Base-by-base conservation (phyloP, 1,284 basidiomycete genomes). In the Naganishia cerealis region DNA sequence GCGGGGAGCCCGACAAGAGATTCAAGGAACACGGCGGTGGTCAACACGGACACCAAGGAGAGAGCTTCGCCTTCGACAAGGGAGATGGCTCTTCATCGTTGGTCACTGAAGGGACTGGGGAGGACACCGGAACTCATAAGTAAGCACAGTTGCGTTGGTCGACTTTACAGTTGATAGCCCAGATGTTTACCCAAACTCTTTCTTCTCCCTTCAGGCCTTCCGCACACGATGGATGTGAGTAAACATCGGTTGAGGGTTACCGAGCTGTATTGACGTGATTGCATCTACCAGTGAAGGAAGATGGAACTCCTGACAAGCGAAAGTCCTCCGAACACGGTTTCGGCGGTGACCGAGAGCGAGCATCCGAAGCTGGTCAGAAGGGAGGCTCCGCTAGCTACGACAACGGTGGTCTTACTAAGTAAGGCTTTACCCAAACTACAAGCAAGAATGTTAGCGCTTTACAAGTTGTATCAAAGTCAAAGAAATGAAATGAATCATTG, bases 11-110 rank as follows among this genome's bases (percentile, higher is more conserved):
- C 66, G 78, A 79, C 71, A 67, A 71, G 56, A 75, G 78, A 71
- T 79, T 79, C 76, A 77, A 77, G 18, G 63, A 77, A 75, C 69
- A 79, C 73, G 78, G 78, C 9, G 78, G 78, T 57, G 77, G 76
- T 43, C 74, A 74, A 62, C 76, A 79, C 67, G 76, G 76, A 10
- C 75, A 75, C 66, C 76, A 79, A 67, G 76, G 76, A 15, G 72
- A 71, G 21, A 63, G 71, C 52, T 67, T 72, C 59, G 72, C 72
- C 48, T 76, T 75, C 67, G 75, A 75, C 56, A 73, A 76, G 73
- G 69, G 77, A 12, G 77, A 78, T 69, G 78, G 78, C n/a, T 71
- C 74, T 39, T 77, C 76, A 12, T 54, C 70, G 4, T 57, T 79
- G 39, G 70, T 71, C 42, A 79, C 78, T 18, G 75, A 79, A 70